phyloP scores from a whole-genome alignment of 345 rosid genomes.

The Heritiera fomes region DNA sequence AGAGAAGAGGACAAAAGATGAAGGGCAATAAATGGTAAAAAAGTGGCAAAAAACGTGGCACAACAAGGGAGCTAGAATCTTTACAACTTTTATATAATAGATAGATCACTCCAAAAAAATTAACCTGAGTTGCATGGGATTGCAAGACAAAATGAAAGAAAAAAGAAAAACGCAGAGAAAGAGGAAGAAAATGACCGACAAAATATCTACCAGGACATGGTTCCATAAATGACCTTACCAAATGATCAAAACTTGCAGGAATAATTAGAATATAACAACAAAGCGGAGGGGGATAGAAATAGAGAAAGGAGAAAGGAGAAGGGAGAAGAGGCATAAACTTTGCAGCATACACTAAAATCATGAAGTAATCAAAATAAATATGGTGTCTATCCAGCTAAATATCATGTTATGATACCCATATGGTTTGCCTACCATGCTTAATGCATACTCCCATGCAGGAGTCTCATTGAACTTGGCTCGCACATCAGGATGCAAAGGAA shows the following conservation, averaged over 20 bases:
- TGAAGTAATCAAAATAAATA: neutral
- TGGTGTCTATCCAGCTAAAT: conserved; percentile 98
- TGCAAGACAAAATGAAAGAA: neutral
- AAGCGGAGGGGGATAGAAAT: neutral
- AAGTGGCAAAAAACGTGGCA: too few relatives aligned
- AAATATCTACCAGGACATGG: neutral
- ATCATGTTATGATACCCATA: conserved; percentile 98
- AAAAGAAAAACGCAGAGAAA: conserved; percentile 7
- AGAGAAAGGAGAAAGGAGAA: neutral
- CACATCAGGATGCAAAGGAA: conserved; percentile 85
- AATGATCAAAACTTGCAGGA: neutral
- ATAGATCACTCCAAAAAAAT: neutral
- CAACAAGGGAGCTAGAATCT: too few relatives aligned
- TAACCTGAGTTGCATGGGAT: neutral
- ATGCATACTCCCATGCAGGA: conserved; percentile 97
- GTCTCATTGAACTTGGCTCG: conserved; percentile 90
- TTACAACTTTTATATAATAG: too few relatives aligned
- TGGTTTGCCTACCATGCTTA: conserved; percentile 81
- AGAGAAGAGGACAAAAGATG: too few relatives aligned
- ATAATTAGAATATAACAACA: neutral
- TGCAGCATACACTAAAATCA: neutral
- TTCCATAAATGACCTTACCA: neutral
- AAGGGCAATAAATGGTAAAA: too few relatives aligned
- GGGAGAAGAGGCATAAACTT: conserved; percentile 8
- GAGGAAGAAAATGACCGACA: neutral